Conservation (phyloP, 1,284 basidiomycete genomes). For the Ceratobasidium sp. region DNA sequence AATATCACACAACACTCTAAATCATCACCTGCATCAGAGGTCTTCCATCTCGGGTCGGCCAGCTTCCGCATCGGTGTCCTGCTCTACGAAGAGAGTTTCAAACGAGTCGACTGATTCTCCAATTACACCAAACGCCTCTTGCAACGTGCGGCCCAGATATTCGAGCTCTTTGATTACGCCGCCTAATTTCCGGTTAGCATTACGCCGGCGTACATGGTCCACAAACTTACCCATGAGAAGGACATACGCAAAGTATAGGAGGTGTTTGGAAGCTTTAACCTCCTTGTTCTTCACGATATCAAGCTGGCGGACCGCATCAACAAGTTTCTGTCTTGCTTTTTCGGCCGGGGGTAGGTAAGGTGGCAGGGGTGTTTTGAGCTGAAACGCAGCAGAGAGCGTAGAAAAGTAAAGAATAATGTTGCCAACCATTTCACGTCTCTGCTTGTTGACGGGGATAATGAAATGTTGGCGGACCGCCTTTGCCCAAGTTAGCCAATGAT, state of each 20-base stretch:
- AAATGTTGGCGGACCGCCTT: constrained; percentile 86
- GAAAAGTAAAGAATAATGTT: constrained; percentile 95
- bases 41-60: constrained; percentile 38
- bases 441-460: constrained; percentile 87
- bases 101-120: constrained; percentile 76
- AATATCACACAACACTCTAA: not conserved
- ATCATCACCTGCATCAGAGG: constrained; percentile 6
- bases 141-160: constrained; percentile 78
- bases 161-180: constrained; percentile 91
- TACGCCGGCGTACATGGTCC: not conserved
- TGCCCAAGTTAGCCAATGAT: constrained; percentile 27
- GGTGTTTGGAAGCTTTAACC: constrained; percentile 80
- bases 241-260: constrained; percentile 95
- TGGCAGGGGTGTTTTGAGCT: constrained; percentile 90
- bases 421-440: constrained; percentile 92
- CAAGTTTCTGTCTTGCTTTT: constrained; percentile 81
- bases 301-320: constrained; percentile 84
- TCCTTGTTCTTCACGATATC: constrained; percentile 86
- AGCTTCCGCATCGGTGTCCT: constrained; percentile 2
- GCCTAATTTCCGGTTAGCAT: constrained; percentile 53
- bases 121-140: constrained; percentile 90
- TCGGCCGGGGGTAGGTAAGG: constrained; percentile 96
- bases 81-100: constrained; percentile 68
- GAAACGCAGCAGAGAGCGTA: constrained; percentile 86
- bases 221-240: constrained; percentile 76